These are phyloP conservation scores for Hydnum rufescens DNA, from an alignment of 768 basidiomycete genomes.

Conservation along the genomic window DNA sequence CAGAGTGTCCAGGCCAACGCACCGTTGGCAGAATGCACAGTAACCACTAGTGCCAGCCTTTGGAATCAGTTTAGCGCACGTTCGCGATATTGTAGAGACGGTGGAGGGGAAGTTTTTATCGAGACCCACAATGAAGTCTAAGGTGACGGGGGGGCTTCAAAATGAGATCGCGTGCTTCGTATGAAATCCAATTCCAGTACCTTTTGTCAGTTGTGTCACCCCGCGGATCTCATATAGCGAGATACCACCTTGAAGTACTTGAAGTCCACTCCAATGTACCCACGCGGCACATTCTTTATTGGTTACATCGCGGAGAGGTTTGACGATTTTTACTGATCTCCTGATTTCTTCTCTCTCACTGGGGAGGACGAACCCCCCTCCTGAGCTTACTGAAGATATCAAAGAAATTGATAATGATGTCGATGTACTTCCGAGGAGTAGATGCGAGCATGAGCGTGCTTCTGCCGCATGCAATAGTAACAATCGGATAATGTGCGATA, in stretches of 20 bases:
- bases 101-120: conserved; percentile 76
- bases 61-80: conserved; percentile 57
- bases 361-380: conserved; percentile 48
- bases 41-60: conserved; percentile 29
- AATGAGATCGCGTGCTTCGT: background rate
- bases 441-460: conserved; percentile 42
- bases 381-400: conserved; percentile 55
- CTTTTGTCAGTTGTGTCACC: conserved; percentile 48
- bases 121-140: conserved; percentile 63
- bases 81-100: conserved; percentile 63
- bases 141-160: background rate
- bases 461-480: conserved; percentile 48
- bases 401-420: conserved; percentile 57
- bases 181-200: conserved; percentile 18
- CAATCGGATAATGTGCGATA: conserved; percentile 42
- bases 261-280: conserved; percentile 49
- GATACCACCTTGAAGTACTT: conserved; percentile 19
- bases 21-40: conserved; percentile 55
- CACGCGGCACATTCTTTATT: conserved; percentile 65
- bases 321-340: conserved; percentile 33
- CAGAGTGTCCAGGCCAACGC: conserved; percentile 5
- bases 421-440: conserved; percentile 60
- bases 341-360: conserved; percentile 60
- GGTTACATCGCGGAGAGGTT: conserved; percentile 52
- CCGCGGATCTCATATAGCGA: background rate